Percentiles rank a stretch among this genome's conserved stretches.
phyloP scores from a whole-genome alignment of 768 basidiomycete genomes.

The Mycena alexandri region DNA sequence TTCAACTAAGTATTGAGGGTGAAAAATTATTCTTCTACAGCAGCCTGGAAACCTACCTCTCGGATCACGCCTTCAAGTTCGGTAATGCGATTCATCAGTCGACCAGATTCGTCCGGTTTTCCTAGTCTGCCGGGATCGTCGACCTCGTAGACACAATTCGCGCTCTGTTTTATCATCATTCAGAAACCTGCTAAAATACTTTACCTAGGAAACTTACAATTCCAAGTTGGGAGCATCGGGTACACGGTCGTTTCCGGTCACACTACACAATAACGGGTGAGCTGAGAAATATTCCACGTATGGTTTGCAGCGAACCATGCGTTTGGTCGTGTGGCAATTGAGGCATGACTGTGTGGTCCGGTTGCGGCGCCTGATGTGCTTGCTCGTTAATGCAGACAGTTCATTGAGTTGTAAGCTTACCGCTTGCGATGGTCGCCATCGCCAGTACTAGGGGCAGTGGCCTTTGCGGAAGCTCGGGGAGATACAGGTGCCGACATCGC shows the following conservation, averaged over 20 bases:
- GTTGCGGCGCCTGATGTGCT: slow-evolving; percentile 26
- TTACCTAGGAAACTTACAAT: slow-evolving; percentile 18
- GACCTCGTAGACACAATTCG: slow-evolving; percentile 30
- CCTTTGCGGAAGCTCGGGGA: slow-evolving; percentile 15
- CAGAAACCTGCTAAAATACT: too few relatives aligned
- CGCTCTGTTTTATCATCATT: slow-evolving; percentile 8
- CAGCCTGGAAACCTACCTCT: slow-evolving; percentile 14
- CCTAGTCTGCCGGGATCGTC: slow-evolving; percentile 26
- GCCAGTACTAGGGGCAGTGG: neutral
- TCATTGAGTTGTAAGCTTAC: neutral
- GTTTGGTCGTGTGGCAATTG: slow-evolving; percentile 32
- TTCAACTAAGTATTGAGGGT: slow-evolving; percentile 17
- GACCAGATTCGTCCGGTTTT: slow-evolving; percentile 13
- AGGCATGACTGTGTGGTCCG: slow-evolving; percentile 33
- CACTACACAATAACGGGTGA: slow-evolving; percentile 17
- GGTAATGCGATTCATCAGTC: slow-evolving; percentile 31
- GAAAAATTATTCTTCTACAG: neutral
- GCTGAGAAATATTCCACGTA: neutral
- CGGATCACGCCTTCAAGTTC: slow-evolving; percentile 37
- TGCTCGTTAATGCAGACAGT: neutral
- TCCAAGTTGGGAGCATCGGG: slow-evolving; percentile 32
- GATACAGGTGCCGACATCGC: slow-evolving; percentile 27
- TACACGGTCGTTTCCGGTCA: slow-evolving; percentile 30
- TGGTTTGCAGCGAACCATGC: slow-evolving; percentile 20
- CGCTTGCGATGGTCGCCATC: slow-evolving; percentile 33